A percentile compares a stretch with the other conserved stretches of the same genome.
Evolutionary conservation across 2,329 filamentous ascomycete species (phyloP).

Genomic region (Colletotrichum simmondsii): DNA sequence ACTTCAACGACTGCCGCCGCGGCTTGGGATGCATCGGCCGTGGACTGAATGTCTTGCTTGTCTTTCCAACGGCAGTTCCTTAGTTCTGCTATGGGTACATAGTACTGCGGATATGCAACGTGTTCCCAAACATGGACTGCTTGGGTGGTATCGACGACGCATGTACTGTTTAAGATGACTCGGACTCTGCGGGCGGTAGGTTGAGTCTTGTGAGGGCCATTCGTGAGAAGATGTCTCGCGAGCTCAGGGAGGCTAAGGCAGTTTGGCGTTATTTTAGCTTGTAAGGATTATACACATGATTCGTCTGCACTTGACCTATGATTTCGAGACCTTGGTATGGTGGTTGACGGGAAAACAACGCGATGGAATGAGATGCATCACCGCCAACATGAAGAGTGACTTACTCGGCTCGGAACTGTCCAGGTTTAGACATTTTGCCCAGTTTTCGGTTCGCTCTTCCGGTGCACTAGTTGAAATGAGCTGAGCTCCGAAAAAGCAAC

Average conservation of each 20-base stretch:
- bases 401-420: constrained; percentile 31
- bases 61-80: constrained; percentile 42
- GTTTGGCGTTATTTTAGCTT: neutral
- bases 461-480: neutral
- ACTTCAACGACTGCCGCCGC: constrained; percentile 45
- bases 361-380: neutral
- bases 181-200: constrained; percentile 45
- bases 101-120: constrained; percentile 58
- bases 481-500: neutral
- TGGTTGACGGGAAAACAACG: neutral
- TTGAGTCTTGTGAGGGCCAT: constrained; percentile 39
- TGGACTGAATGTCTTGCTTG: constrained; percentile 39
- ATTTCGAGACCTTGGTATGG: neutral
- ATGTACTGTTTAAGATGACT: constrained; percentile 44
- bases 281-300: neutral
- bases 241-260: constrained; percentile 41
- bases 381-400: neutral
- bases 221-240: constrained; percentile 39
- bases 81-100: constrained; percentile 47
- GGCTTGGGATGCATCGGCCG: constrained; percentile 35
- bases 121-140: constrained; percentile 58
- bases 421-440: constrained; percentile 25
- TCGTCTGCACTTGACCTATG: neutral
- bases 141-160: constrained; percentile 49
- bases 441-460: neutral